Percentiles rank a stretch among this genome's conserved stretches.
These are phyloP conservation scores for Pseudopyrenochaeta lycopersici DNA, from an alignment of 2,329 filamentous ascomycete species.

Conservation along the genomic window DNA sequence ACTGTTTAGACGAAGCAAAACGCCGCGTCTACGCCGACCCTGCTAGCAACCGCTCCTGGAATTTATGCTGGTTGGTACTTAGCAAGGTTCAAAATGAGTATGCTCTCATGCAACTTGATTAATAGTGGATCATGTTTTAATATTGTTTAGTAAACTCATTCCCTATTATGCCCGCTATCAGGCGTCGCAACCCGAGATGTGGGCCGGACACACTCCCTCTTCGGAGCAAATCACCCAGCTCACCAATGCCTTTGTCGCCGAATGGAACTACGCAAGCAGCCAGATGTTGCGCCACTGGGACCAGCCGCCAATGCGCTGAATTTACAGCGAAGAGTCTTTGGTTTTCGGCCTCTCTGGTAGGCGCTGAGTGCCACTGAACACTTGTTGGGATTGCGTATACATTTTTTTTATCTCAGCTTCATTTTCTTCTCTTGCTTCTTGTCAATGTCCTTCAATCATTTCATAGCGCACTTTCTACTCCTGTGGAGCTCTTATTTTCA, in stretches of 20 bases:
- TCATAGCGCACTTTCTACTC: neutral
- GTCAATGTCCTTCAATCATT: neutral
- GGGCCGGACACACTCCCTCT: conserved; percentile 68
- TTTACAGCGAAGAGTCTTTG: neutral
- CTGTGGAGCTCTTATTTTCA: neutral
- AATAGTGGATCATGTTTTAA: conserved; percentile 11
- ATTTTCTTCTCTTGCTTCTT: neutral
- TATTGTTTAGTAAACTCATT: conserved; percentile 64
- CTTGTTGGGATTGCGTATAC: neutral
- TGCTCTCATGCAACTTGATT: conserved; percentile 37
- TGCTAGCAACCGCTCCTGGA: conserved; percentile 75
- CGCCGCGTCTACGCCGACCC: conserved; percentile 70
- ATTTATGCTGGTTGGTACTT: conserved; percentile 76
- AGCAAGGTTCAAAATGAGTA: conserved; percentile 72
- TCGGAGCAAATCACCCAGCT: conserved; percentile 67
- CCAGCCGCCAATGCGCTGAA: conserved; percentile 56
- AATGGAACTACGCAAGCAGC: conserved; percentile 72
- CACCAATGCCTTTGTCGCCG: conserved; percentile 68
- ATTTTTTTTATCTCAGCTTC: neutral
- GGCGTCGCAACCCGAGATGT: conserved; percentile 72
- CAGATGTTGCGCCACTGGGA: conserved; percentile 76
- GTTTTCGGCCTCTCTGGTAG: neutral
- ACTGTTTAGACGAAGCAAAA: conserved; percentile 72
- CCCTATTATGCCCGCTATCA: conserved; percentile 68
- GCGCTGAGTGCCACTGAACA: neutral